phyloP scores from a whole-genome alignment of 208 protist species.

The Acanthamoeba rhysodes region DNA sequence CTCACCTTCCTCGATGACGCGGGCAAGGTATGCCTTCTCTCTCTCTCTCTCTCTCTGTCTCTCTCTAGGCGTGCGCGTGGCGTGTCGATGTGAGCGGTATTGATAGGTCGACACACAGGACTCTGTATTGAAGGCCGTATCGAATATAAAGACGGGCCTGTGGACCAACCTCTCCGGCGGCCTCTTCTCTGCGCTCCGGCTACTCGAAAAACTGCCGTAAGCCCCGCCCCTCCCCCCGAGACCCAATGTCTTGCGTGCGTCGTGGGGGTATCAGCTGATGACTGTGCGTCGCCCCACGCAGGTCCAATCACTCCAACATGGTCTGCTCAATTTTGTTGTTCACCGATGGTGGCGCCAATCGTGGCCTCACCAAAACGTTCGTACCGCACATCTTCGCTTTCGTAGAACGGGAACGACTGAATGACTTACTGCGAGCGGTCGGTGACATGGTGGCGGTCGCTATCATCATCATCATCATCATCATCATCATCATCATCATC shows the following conservation, averaged over 20 bases:
- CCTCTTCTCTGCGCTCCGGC: not conserved
- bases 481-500: too few species aligned
- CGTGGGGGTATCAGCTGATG: not conserved
- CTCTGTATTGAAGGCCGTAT: not conserved
- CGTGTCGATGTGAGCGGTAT: not conserved
- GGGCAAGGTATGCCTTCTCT: not conserved
- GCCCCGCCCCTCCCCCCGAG: not conserved
- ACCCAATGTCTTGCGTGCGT: not conserved
- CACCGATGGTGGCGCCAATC: slow-evolving; percentile 42
- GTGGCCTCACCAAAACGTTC: slow-evolving; percentile 8
- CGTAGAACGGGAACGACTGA: too few species aligned
- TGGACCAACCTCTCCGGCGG: slow-evolving; percentile 41
- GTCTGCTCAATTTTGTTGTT: slow-evolving; percentile 36
- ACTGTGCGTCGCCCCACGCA: not conserved
- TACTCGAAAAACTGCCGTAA: slow-evolving; percentile 27
- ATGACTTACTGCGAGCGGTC: too few species aligned
- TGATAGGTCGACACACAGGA: not conserved
- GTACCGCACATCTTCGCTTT: not conserved
- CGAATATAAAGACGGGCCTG: not conserved
- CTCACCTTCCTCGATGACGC: slow-evolving; percentile 42
- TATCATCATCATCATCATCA: too few species aligned
- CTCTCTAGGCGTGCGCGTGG: too few species aligned
- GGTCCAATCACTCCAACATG: slow-evolving; percentile 11
- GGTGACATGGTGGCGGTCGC: too few species aligned
- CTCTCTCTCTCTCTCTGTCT: not conserved